Evolutionary conservation across 352 stramenopile species (phyloP).

Genomic region (Pythium aquatile): DNA sequence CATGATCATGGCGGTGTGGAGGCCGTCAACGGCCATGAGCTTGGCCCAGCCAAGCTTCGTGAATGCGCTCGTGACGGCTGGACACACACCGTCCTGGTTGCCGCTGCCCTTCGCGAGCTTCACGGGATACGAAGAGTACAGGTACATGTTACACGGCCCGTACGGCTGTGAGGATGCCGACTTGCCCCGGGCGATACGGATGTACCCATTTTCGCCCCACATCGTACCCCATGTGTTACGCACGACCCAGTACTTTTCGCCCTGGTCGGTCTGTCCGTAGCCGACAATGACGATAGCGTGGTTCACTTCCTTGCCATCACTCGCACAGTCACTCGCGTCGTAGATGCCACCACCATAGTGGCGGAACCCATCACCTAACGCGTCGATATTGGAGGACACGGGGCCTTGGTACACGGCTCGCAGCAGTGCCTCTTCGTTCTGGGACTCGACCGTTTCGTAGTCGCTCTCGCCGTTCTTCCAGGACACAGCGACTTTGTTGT

Average conservation of each 20-base stretch:
- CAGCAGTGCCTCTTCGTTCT: conserved; percentile 62
- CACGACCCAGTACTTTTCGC: conserved; percentile 86
- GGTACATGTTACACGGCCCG: conserved; percentile 73
- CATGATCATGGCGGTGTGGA: conserved; percentile 45
- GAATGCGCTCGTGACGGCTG: conserved; percentile 29
- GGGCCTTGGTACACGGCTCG: conserved; percentile 60
- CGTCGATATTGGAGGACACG: conserved; percentile 79
- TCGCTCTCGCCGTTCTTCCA: conserved; percentile 47
- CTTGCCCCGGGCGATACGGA: conserved; percentile 61
- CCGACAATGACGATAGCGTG: conserved; percentile 87
- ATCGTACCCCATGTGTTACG: conserved; percentile 90
- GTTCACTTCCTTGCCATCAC: conserved; percentile 77
- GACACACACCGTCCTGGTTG: conserved; percentile 35
- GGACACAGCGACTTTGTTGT: conserved; percentile 41
- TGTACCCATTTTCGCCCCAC: conserved; percentile 85
- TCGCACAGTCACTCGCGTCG: conserved; percentile 73
- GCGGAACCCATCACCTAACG: conserved; percentile 72
- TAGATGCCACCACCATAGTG: conserved; percentile 85
- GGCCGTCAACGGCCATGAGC: conserved; percentile 38
- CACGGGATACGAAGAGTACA: conserved; percentile 71
- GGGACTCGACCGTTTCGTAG: conserved; percentile 52
- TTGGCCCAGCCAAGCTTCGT: conserved; percentile 37
- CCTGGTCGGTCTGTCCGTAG: conserved; percentile 69
- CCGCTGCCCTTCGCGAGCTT: conserved; percentile 35
- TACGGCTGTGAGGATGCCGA: conserved; percentile 18